phyloP scores from a whole-genome alignment of 2,329 filamentous ascomycete species.

The Epichloe amarillans region DNA sequence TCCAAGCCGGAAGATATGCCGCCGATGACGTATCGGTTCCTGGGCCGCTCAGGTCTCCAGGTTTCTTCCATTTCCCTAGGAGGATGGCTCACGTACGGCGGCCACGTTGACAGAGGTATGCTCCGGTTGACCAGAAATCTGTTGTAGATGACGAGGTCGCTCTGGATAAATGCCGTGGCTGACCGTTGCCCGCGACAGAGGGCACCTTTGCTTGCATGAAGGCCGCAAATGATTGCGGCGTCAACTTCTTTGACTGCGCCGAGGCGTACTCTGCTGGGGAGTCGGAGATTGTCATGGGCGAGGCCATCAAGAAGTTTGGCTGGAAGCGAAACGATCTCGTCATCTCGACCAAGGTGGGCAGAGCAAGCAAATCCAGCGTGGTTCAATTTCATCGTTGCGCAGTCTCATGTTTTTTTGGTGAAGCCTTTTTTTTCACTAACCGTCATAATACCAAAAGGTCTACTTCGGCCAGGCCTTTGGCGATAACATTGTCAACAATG shows the following conservation, averaged over 20 bases:
- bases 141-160: neutral
- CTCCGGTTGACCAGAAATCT: neutral
- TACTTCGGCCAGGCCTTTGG: slow-evolving; percentile 51
- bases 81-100: slow-evolving; percentile 63
- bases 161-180: neutral
- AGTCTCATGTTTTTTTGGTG: neutral
- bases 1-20: slow-evolving; percentile 29
- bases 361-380: neutral
- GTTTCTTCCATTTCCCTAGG: slow-evolving; percentile 62
- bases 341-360: slow-evolving; percentile 42
- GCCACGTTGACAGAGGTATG: slow-evolving; percentile 53
- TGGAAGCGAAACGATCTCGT: slow-evolving; percentile 50
- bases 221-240: slow-evolving; percentile 43
- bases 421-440: neutral
- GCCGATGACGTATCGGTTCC: slow-evolving; percentile 57
- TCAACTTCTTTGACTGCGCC: slow-evolving; percentile 52
- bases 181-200: slow-evolving; percentile 11
- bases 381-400: no score
- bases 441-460: slow-evolving; percentile 28
- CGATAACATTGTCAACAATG: slow-evolving; percentile 51
- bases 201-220: slow-evolving; percentile 46
- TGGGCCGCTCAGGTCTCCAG: slow-evolving; percentile 59
- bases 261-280: slow-evolving; percentile 45
- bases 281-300: slow-evolving; percentile 49
- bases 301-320: slow-evolving; percentile 44